Percentiles rank a stretch among this genome's conserved stretches.
These are phyloP conservation scores for Apium graveolens DNA, from an alignment of 129 eudicot genomes.

Conservation along the genomic window DNA sequence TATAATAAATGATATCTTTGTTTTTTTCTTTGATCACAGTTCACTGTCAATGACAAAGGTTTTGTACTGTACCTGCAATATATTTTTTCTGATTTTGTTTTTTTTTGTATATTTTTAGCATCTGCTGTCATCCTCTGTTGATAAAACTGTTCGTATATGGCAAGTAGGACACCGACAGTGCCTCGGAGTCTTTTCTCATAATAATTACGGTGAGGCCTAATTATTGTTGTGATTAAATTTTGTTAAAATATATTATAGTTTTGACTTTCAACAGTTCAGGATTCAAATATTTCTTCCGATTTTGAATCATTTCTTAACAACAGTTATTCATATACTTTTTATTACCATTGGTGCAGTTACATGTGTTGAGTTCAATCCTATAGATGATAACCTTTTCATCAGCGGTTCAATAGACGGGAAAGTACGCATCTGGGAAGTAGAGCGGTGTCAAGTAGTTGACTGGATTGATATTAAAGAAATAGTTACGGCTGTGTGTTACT, in stretches of 20 bases:
- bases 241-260: neutral
- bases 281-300: neutral
- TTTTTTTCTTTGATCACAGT: neutral
- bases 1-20: constrained; percentile 5
- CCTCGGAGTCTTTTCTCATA: constrained; percentile 57
- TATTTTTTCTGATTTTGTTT: neutral
- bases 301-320: neutral
- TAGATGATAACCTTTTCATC: constrained; percentile 43
- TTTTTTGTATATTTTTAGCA: constrained; percentile 30
- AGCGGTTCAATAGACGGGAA: constrained; percentile 61
- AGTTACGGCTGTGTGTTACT: constrained; percentile 53
- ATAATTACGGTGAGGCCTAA: constrained; percentile 53
- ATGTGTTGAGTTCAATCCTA: constrained; percentile 63
- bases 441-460: constrained; percentile 39
- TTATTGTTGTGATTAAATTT: neutral
- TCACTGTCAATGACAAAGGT: neutral
- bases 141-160: constrained; percentile 84
- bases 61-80: neutral
- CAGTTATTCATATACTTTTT: neutral
- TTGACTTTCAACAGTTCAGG: neutral
- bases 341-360: constrained; percentile 54
- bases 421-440: constrained; percentile 50
- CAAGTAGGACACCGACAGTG: constrained; percentile 56
- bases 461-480: constrained; percentile 50
- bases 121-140: constrained; percentile 75